Conservation (phyloP, 2,329 filamentous ascomycete genomes). For the Pseudogymnoascus sp. region DNA sequence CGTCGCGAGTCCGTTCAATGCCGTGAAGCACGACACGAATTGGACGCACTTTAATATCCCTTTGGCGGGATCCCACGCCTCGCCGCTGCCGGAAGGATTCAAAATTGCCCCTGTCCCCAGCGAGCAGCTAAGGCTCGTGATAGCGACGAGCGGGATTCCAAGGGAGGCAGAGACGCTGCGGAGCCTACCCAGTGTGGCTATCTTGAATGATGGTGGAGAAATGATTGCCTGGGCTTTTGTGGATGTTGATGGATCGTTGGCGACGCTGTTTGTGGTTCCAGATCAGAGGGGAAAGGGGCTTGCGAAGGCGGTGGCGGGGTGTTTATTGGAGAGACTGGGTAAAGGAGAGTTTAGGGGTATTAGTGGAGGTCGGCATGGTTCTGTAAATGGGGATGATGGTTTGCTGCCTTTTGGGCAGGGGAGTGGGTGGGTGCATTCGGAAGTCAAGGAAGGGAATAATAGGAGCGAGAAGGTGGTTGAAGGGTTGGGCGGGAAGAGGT, state of each 20-base stretch:
- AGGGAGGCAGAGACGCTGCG: constrained; percentile 19
- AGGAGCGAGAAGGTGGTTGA: constrained; percentile 26
- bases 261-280: constrained; percentile 24
- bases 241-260: constrained; percentile 23
- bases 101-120: constrained; percentile 17
- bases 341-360: constrained; percentile 21
- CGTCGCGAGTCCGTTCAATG: constrained; percentile 14
- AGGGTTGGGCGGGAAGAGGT: constrained; percentile 15
- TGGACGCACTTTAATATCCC: constrained; percentile 22
- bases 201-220: constrained; percentile 15
- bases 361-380: background rate
- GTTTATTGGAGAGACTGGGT: constrained; percentile 16
- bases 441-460: constrained; percentile 24
- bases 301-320: constrained; percentile 19
- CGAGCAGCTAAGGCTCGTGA: constrained; percentile 21
- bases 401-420: constrained; percentile 7
- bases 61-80: background rate
- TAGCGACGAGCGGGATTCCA: constrained; percentile 22
- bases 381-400: constrained; percentile 17
- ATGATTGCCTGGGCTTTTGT: constrained; percentile 25
- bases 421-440: constrained; percentile 24
- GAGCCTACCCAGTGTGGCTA: constrained; percentile 19
- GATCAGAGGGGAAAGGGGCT: constrained; percentile 22
- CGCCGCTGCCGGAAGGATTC: constrained; percentile 16
- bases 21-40: constrained; percentile 12